phyloP scores from a whole-genome alignment of 805 yeast genomes.

The Ogataea nakhonphanomensis region DNA sequence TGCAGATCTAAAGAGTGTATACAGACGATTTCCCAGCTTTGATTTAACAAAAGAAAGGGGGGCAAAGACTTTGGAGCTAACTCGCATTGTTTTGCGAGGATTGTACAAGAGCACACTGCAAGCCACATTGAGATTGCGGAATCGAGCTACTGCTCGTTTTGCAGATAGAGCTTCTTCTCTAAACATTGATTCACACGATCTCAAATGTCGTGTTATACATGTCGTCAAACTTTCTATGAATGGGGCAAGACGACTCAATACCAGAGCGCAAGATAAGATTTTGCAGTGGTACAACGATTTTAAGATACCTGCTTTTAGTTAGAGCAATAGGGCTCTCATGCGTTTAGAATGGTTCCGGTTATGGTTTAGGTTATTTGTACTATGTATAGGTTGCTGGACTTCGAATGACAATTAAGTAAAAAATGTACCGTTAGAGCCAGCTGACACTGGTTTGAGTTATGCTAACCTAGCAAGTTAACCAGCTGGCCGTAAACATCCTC shows the following conservation, averaged over 20 bases:
- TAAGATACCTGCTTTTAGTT: conserved; percentile 9
- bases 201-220: not conserved
- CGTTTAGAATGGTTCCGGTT: conserved; percentile 5
- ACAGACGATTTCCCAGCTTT: too few relatives aligned
- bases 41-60: too few relatives aligned
- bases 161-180: not conserved
- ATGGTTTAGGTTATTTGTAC: conserved; percentile 11
- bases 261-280: not conserved
- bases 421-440: not conserved
- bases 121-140: too few relatives aligned
- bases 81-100: too few relatives aligned
- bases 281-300: conserved; percentile 1
- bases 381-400: conserved; percentile 13
- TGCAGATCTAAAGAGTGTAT: too few relatives aligned
- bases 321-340: not conserved
- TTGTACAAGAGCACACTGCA: too few relatives aligned
- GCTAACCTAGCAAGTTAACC: conserved; percentile 15
- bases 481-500: conserved; percentile 35
- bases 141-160: too few relatives aligned
- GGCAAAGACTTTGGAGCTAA: too few relatives aligned
- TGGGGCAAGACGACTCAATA: not conserved
- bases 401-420: conserved; percentile 5
- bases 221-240: not conserved
- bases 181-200: not conserved
- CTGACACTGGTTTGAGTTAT: not conserved